phyloP scores from a whole-genome alignment of 208 protist genomes.

The Lotmaria passim region DNA sequence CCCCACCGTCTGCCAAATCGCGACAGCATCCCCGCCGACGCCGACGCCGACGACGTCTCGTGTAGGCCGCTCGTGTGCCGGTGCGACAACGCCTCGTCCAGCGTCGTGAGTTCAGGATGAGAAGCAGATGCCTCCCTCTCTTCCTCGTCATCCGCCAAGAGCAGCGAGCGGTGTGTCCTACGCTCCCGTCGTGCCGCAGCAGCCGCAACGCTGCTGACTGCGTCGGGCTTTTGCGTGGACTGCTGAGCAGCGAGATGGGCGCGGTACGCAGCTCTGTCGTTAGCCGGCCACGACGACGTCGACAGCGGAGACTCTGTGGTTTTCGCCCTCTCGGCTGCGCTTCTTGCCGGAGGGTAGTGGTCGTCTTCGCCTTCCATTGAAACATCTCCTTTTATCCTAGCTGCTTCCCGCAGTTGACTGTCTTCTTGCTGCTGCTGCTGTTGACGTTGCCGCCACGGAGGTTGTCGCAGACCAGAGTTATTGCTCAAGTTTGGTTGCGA shows the following conservation, averaged over 20 bases:
- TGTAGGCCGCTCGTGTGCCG: not conserved
- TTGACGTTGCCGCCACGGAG: constrained; percentile 24
- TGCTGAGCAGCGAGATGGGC: constrained; percentile 32
- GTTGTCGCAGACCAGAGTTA: not conserved
- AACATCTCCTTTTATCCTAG: not conserved
- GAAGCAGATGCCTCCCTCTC: no score
- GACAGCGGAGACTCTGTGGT: no score
- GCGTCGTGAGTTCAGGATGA: not conserved
- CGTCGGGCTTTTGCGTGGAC: constrained; percentile 25
- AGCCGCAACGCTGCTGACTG: not conserved
- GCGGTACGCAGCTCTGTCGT: constrained; percentile 20
- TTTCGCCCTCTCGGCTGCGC: no score
- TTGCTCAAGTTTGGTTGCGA: not conserved
- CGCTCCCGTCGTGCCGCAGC: not conserved
- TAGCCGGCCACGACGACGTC: no score
- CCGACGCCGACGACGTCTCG: not conserved
- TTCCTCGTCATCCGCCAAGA: not conserved
- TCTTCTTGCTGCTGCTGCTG: not conserved
- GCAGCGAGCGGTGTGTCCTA: not conserved
- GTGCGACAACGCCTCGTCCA: not conserved
- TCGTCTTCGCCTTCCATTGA: not conserved
- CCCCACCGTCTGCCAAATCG: constrained; percentile 53
- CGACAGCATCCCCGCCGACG: constrained; percentile 35
- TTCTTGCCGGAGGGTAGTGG: not conserved
- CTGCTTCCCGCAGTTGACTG: not conserved